Evolutionary conservation across 768 basidiomycete genomes (phyloP).

Genomic region (Termitomyces sp.): DNA sequence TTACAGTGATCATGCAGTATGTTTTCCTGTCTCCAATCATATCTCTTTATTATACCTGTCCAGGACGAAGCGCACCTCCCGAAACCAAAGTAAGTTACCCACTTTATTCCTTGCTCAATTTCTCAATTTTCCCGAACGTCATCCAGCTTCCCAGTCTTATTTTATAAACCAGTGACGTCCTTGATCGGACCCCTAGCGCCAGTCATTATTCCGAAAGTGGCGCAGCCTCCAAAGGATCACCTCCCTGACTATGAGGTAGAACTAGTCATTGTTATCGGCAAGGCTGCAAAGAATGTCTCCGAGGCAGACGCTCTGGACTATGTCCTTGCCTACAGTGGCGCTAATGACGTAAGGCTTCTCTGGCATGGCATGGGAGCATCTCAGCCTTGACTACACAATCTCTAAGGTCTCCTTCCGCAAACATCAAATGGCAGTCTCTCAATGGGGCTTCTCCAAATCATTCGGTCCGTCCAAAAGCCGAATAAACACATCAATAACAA

Average conservation of each 20-base stretch:
- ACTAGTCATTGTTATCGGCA: slow-evolving; percentile 78
- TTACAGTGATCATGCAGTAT: slow-evolving; percentile 78
- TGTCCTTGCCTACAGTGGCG: slow-evolving; percentile 77
- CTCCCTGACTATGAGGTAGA: slow-evolving; percentile 83
- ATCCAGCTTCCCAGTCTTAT: slow-evolving; percentile 62
- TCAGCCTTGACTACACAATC: not conserved
- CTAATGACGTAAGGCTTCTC: slow-evolving; percentile 58
- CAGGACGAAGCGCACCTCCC: slow-evolving; percentile 57
- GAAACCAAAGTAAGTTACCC: slow-evolving; percentile 49
- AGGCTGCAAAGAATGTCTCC: slow-evolving; percentile 71
- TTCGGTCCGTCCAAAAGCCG: slow-evolving; percentile 49
- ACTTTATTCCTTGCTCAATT: not conserved
- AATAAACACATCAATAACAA: not conserved
- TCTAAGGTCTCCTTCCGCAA: slow-evolving; percentile 74
- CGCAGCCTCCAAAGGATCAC: slow-evolving; percentile 66
- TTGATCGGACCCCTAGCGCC: slow-evolving; percentile 68
- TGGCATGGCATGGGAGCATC: not conserved
- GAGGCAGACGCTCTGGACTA: slow-evolving; percentile 82
- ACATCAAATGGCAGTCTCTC: slow-evolving; percentile 74
- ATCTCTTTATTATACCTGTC: not conserved
- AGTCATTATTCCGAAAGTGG: slow-evolving; percentile 59
- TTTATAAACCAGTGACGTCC: slow-evolving; percentile 71
- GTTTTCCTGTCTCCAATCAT: slow-evolving; percentile 12
- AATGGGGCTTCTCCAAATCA: slow-evolving; percentile 86
- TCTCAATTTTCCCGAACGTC: not conserved